Conservation (phyloP, 106 monocot species). For the Dioscorea dumetorum region DNA sequence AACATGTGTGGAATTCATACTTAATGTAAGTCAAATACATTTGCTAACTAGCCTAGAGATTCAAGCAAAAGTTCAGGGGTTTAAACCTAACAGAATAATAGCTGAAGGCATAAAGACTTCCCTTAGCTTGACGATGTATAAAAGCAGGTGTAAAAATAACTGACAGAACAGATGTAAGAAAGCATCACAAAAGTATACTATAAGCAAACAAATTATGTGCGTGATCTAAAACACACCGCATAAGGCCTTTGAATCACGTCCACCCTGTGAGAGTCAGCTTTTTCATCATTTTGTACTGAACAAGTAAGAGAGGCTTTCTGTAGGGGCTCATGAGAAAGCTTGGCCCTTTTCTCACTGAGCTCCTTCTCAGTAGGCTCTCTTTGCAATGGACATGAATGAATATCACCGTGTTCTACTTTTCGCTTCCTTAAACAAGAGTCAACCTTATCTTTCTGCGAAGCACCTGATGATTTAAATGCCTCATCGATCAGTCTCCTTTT, state of each 20-base stretch:
- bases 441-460: not conserved
- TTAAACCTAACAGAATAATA: too few species aligned
- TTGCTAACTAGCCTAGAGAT: too few species aligned
- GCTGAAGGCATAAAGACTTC: too few species aligned
- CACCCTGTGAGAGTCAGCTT: not conserved
- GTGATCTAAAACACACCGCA: not conserved
- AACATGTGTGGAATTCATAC: too few species aligned
- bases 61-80: too few species aligned
- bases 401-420: not conserved
- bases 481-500: conserved; percentile 12
- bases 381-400: not conserved
- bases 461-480: not conserved
- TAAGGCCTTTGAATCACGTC: conserved; percentile 25
- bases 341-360: conserved; percentile 4
- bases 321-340: not conserved
- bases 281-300: conserved; percentile 4
- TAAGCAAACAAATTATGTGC: not conserved
- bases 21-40: too few species aligned
- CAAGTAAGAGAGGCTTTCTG: not conserved
- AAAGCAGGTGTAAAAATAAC: too few species aligned
- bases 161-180: too few species aligned
- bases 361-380: conserved; percentile 12
- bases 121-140: too few species aligned
- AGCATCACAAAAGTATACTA: not conserved
- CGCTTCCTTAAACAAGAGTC: not conserved